Conservation (phyloP, 163 green algal species). For the Coccomyxa subellipsoidea region DNA sequence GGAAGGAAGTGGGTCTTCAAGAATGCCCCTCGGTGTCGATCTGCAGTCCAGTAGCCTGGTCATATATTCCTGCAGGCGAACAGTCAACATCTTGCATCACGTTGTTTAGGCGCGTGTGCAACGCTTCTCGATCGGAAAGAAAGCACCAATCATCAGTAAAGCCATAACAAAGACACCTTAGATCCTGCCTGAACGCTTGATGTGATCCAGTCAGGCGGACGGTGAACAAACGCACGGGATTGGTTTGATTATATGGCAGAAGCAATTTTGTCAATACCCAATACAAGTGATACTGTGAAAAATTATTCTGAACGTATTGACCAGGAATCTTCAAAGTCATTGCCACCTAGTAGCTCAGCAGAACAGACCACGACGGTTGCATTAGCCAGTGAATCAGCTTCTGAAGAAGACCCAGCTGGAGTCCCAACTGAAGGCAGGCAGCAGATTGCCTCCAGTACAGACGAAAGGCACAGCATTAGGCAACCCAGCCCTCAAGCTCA, state of each 20-base stretch:
- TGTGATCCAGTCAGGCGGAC: neutral
- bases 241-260: neutral
- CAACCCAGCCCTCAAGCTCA: neutral
- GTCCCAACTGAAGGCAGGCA: neutral
- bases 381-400: neutral
- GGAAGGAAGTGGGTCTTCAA: no score
- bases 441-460: neutral
- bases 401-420: neutral
- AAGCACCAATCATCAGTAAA: no score
- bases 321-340: neutral
- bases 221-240: neutral
- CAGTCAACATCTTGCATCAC: no score
- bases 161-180: no score
- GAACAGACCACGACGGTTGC: neutral
- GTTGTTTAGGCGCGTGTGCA: no score
- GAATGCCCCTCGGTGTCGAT: no score
- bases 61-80: no score
- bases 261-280: neutral
- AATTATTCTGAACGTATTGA: neutral
- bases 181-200: no score
- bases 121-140: no score
- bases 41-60: no score
- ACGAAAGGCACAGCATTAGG: neutral
- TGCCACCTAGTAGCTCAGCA: neutral
- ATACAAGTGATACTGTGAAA: neutral